A percentile compares a stretch with the other conserved stretches of the same genome.
Conservation (phyloP, 2,329 filamentous ascomycete genomes). For the Aureobasidium sp. region DNA sequence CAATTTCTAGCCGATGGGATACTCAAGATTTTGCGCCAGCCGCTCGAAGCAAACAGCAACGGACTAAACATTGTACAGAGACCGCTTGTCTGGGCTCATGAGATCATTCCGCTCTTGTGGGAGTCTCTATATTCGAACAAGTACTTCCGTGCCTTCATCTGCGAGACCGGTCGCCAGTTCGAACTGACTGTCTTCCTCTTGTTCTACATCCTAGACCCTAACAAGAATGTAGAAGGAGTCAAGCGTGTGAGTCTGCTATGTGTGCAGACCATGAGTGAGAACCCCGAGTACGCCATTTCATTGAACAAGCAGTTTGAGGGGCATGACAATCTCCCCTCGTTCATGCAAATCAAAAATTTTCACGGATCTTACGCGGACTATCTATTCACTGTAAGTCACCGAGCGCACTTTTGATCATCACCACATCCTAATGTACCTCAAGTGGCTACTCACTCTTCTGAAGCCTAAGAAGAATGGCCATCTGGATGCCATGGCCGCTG, state of each 20-base stretch:
- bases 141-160: constrained; percentile 90
- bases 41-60: constrained; percentile 78
- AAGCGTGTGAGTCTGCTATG: constrained; percentile 98
- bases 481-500: constrained; percentile 61
- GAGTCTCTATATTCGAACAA: constrained; percentile 97
- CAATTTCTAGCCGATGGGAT: constrained; percentile 96
- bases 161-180: constrained; percentile 86
- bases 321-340: constrained; percentile 76
- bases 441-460: constrained; percentile 11
- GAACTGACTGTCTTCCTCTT: constrained; percentile 86
- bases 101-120: constrained; percentile 97
- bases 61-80: constrained; percentile 43
- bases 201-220: constrained; percentile 85
- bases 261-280: constrained; percentile 87
- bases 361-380: constrained; percentile 89
- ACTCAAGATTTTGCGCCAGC: constrained; percentile 84
- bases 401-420: not conserved
- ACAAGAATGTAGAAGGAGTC: constrained; percentile 84
- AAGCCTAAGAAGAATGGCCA: constrained; percentile 12
- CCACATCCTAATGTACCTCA: not conserved
- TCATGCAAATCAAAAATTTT: constrained; percentile 76
- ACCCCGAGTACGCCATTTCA: constrained; percentile 80
- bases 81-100: constrained; percentile 77
- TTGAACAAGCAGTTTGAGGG: constrained; percentile 83
- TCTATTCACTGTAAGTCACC: constrained; percentile 66